Percentiles rank a stretch among this genome's conserved stretches.
These are phyloP conservation scores for Fusarium albosuccineum DNA, from an alignment of 2,329 filamentous ascomycete species.

Conservation along the genomic window DNA sequence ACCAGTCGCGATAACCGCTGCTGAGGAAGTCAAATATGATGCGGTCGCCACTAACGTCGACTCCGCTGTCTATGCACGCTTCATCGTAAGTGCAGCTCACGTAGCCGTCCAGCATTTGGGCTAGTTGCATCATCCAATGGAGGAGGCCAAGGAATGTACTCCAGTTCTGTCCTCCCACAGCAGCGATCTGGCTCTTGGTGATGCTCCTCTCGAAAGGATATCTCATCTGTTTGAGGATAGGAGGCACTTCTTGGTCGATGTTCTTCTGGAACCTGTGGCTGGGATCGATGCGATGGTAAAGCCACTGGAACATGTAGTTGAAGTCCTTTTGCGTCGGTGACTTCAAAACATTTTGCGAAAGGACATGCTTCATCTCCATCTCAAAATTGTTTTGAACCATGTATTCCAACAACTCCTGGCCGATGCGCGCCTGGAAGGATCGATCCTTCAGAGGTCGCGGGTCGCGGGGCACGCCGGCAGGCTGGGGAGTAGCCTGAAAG, in stretches of 20 bases:
- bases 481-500: slow-evolving; percentile 87
- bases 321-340: slow-evolving; percentile 99
- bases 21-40: slow-evolving; percentile 96
- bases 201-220: slow-evolving; percentile 97
- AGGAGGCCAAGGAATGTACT: slow-evolving; percentile 91
- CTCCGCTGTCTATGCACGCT: slow-evolving; percentile 86
- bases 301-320: slow-evolving; percentile 97
- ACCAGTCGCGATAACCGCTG: slow-evolving; percentile 91
- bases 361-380: slow-evolving; percentile 93
- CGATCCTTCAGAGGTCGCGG: slow-evolving; percentile 88
- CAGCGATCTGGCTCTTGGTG: slow-evolving; percentile 94
- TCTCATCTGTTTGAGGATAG: slow-evolving; percentile 90
- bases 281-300: slow-evolving; percentile 96
- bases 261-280: slow-evolving; percentile 93
- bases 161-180: slow-evolving; percentile 98
- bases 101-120: slow-evolving; percentile 92
- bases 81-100: slow-evolving; percentile 85
- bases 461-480: slow-evolving; percentile 86
- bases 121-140: slow-evolving; percentile 99
- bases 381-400: slow-evolving; percentile 95
- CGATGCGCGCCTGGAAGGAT: slow-evolving; percentile 83
- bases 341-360: slow-evolving; percentile 91
- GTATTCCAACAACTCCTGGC: slow-evolving; percentile 91
- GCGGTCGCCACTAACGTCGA: slow-evolving; percentile 89
- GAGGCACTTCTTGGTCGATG: slow-evolving; percentile 94